Conservation (phyloP, 352 stramenopile species). For the Pythium folliculosum region DNA sequence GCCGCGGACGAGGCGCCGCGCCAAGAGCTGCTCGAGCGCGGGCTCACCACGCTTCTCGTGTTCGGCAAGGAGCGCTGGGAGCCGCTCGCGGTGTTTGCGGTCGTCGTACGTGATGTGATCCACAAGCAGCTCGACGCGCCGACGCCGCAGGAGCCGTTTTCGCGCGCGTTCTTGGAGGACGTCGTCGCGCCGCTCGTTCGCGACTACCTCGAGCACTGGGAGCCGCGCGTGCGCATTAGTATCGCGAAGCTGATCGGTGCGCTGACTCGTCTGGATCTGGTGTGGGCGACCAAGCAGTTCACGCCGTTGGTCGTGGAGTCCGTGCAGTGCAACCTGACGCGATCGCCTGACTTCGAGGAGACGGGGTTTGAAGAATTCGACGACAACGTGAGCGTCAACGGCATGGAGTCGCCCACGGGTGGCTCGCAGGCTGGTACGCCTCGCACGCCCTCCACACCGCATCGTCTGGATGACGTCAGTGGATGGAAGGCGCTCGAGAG, state of each 20-base stretch:
- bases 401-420: constrained; percentile 64
- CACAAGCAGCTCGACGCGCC: constrained; percentile 38
- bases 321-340: constrained; percentile 68
- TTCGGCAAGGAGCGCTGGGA: constrained; percentile 74
- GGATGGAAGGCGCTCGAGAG: constrained; percentile 97
- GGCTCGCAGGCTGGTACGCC: constrained; percentile 61
- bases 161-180: constrained; percentile 45
- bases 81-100: constrained; percentile 62
- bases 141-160: constrained; percentile 27
- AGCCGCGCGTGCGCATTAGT: constrained; percentile 80
- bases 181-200: constrained; percentile 43
- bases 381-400: constrained; percentile 81
- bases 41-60: constrained; percentile 53
- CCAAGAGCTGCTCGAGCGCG: constrained; percentile 42
- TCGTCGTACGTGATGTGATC: constrained; percentile 58
- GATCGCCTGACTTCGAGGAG: constrained; percentile 82
- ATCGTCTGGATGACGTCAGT: constrained; percentile 94
- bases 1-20: constrained; percentile 26
- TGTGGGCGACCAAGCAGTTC: constrained; percentile 63
- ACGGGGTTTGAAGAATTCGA: constrained; percentile 73
- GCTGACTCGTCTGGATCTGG: constrained; percentile 61
- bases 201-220: constrained; percentile 81
- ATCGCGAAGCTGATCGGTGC: constrained; percentile 74
- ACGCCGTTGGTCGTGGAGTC: constrained; percentile 74
- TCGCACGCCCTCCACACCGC: constrained; percentile 74